phyloP scores from a whole-genome alignment of 805 yeast genomes.

The Saccharomyces kudriavzevii region DNA sequence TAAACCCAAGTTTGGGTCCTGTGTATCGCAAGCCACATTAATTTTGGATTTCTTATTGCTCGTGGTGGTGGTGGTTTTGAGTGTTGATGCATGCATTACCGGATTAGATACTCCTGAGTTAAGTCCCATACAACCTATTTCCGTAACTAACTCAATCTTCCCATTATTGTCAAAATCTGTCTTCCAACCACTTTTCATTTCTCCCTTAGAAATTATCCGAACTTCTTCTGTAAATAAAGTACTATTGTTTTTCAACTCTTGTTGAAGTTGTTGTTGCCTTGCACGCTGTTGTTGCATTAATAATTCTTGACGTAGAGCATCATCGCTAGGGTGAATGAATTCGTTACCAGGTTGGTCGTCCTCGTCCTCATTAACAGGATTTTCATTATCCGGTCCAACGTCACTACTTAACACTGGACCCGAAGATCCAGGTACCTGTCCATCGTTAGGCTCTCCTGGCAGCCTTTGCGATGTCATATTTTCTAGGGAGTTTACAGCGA shows the following conservation, averaged over 20 bases:
- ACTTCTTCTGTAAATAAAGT: constrained; percentile 61
- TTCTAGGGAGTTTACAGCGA: constrained; percentile 29
- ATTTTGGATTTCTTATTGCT: constrained; percentile 25
- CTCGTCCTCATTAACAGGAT: constrained; percentile 31
- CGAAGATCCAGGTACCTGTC: not conserved
- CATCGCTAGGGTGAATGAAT: constrained; percentile 31
- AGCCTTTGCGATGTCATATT: constrained; percentile 16
- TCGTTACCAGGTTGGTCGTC: constrained; percentile 19
- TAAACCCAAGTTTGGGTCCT: constrained; percentile 73
- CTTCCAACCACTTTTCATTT: constrained; percentile 89
- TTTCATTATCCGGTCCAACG: constrained; percentile 7
- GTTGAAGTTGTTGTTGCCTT: constrained; percentile 27
- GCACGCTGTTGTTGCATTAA: constrained; percentile 26
- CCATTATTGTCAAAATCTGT: constrained; percentile 79
- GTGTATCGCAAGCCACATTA: constrained; percentile 70
- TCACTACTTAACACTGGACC: not conserved
- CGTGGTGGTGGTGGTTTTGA: constrained; percentile 20
- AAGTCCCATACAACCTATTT: constrained; percentile 51
- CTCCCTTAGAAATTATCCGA: constrained; percentile 69
- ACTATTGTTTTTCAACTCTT: constrained; percentile 30
- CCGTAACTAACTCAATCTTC: constrained; percentile 68
- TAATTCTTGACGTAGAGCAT: constrained; percentile 30
- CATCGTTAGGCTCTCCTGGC: not conserved
- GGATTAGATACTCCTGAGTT: constrained; percentile 47
- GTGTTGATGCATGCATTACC: constrained; percentile 37